Evolutionary conservation across 1,284 basidiomycete species (phyloP), one percentile per base, ranked within the genome.

Genomic region (Wallemia hederae): DNA sequence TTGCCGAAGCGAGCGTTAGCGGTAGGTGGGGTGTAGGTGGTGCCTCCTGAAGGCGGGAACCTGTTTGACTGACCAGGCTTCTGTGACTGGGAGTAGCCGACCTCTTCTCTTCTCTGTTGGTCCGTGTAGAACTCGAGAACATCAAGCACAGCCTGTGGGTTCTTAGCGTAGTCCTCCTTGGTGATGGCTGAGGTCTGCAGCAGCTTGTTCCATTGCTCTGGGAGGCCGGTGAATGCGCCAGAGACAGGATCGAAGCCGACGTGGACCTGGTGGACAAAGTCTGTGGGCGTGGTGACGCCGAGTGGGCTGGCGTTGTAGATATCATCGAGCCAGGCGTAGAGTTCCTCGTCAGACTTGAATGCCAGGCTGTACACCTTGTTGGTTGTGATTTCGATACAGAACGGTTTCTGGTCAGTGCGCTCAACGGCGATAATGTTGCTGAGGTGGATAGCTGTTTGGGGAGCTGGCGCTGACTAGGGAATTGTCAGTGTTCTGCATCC

Each of bases 81-180:
- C 39, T 49, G 39, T 5, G 14, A 9, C 39, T 49, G 39, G n/a
- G 71, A 69, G 74, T 77, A 74, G 27, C 83, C 81, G 66, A 91
- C 87, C 67, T 84, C 73, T 63, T 85, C 85, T n/a, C 83, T 80
- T 70, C 89, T 90, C 74, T 96, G 89, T 66, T 90, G 89, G 69
- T 94, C 88, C 15, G 91, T 97, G 72, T 97, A 97, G 74, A 97
- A 98, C 68, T 97, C 90, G 62, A 98, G 81, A 0, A 96, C 92
- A 65, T 97, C 92, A 19, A 97, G 76, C 17, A 98, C 92, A 0
- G 92, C 92, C 67, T 97, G 91, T 0, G 92, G 92, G 68, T 98
- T 85, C 69, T 85, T 87, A 14, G 86, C 88, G 63, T 96, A 96
- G 70, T 98, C 92, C 72, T 97, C 92, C 62, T 88, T 83, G 1